Percentiles rank a stretch among this genome's conserved stretches.
These are phyloP conservation scores for Penicillium brevicompactum DNA, from an alignment of 2,329 filamentous ascomycete genomes.

Conservation along the genomic window DNA sequence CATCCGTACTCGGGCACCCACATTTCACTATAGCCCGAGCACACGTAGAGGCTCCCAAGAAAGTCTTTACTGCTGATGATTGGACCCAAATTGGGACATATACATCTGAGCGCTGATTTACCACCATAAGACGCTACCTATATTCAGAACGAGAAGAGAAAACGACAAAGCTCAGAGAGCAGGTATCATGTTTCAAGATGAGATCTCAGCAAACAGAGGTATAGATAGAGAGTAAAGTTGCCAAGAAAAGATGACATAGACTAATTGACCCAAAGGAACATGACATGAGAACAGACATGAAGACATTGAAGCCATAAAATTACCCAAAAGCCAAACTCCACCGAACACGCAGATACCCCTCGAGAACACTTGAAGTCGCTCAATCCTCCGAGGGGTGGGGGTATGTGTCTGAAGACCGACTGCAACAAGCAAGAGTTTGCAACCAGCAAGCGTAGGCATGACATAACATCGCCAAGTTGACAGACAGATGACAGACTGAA, in stretches of 20 bases:
- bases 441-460: neutral
- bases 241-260: slow-evolving; percentile 2
- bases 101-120: neutral
- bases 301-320: neutral
- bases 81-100: neutral
- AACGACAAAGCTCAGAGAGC: slow-evolving; percentile 2
- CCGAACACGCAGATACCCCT: slow-evolving; percentile 6
- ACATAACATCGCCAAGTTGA: neutral
- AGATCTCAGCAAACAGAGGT: slow-evolving; percentile 4
- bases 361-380: neutral
- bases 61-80: neutral
- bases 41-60: too few relatives aligned
- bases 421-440: neutral
- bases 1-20: too few relatives aligned
- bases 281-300: slow-evolving; percentile 1
- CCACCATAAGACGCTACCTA: neutral
- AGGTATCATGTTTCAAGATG: slow-evolving; percentile 11
- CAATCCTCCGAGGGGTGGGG: neutral
- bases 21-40: too few relatives aligned
- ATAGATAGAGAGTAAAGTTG: slow-evolving; percentile 6
- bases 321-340: slow-evolving; percentile 10
- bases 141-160: neutral
- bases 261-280: neutral
- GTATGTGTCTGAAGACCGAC: slow-evolving; percentile 7
- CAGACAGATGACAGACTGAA: slow-evolving; percentile 5